These are phyloP conservation scores for Aspergillus sp. DNA, from an alignment of 2,329 filamentous ascomycete species.

Conservation along the genomic window DNA sequence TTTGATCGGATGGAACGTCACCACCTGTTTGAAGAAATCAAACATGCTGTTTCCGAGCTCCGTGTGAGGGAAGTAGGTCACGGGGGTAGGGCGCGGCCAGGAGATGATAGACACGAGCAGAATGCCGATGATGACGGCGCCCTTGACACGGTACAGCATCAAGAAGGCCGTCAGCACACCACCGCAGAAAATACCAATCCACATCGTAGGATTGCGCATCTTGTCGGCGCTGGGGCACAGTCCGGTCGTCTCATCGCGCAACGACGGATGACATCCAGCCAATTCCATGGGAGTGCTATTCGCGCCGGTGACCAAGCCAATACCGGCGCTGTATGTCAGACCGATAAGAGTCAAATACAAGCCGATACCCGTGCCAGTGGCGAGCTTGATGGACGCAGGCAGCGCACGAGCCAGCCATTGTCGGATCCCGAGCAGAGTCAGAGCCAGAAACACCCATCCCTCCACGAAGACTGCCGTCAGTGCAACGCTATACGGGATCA, in stretches of 20 bases:
- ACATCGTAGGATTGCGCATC: conserved; percentile 81
- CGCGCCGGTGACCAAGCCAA: conserved; percentile 73
- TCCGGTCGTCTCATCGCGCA: conserved; percentile 39
- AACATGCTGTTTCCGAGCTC: conserved; percentile 66
- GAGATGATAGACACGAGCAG: conserved; percentile 82
- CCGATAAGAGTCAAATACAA: conserved; percentile 68
- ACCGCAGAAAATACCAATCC: conserved; percentile 85
- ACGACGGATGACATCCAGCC: conserved; percentile 66
- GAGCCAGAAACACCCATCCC: conserved; percentile 77
- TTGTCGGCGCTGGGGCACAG: conserved; percentile 63
- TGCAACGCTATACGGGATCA: conserved; percentile 71
- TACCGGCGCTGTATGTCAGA: conserved; percentile 74
- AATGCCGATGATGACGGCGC: conserved; percentile 80
- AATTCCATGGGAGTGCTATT: conserved; percentile 67
- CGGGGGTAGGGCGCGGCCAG: conserved; percentile 72
- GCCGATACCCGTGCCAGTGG: conserved; percentile 81
- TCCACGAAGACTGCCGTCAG: conserved; percentile 86
- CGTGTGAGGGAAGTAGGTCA: conserved; percentile 80
- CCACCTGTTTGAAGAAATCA: conserved; percentile 84
- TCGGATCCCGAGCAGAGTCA: conserved; percentile 76
- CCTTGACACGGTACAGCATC: conserved; percentile 83
- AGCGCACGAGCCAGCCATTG: conserved; percentile 86
- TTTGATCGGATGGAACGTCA: conserved; percentile 75
- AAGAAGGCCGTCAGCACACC: conserved; percentile 75
- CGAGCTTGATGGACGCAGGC: conserved; percentile 80